Evolutionary conservation across 805 yeast species (phyloP), one percentile per base, ranked within the genome.

Genomic region (Cyberlindnera amylophila): DNA sequence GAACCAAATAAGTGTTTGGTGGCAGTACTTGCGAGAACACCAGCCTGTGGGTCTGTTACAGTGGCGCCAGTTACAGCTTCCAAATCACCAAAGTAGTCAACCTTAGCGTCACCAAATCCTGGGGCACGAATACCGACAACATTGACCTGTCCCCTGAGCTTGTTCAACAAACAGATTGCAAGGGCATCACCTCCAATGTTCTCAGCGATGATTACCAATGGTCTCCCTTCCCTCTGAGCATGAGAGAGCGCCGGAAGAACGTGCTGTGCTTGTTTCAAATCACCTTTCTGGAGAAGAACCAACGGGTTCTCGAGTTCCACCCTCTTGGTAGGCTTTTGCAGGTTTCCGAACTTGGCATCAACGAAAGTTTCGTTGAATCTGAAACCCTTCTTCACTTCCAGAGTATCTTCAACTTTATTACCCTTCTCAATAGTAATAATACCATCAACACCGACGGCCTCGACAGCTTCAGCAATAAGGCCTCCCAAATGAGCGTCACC

Each of bases 21-120:
- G 55, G 96, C 96, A 59, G 87, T 82, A 67, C 90, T 97, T 55
- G 96, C 96, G 74, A 91, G 86, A 67, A 90, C 77, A 64, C 89
- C 97, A 57, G 89, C 77, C 67, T 93, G 98, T 69, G 90, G 96
- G 53, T 96, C 88, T 45, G 69, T 65, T 9, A 71, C 66, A 14
- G 96, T 86, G 69, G 96, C 96, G 49, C 97, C 97, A 34, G 97
- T 83, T 50, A 90, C 76, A 59, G 88, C 83, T 60, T 96, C 96
- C 67, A 93, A 81, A 67, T 93, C 99, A 54, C 96, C 96, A 50
- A 93, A 73, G 53, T 86, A 89, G 76, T 89, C 89, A 78, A 87
- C 86, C 74, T 97, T 85, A 82, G 93, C 90, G 74, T 93, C 99
- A 67, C 98, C 99, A 61, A 91, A 93, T 40, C 99, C 99, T 59